Evolutionary conservation across 2,329 filamentous ascomycete genomes (phyloP), one percentile per base, ranked within the genome.

Genomic region (Aspergillus texensis): DNA sequence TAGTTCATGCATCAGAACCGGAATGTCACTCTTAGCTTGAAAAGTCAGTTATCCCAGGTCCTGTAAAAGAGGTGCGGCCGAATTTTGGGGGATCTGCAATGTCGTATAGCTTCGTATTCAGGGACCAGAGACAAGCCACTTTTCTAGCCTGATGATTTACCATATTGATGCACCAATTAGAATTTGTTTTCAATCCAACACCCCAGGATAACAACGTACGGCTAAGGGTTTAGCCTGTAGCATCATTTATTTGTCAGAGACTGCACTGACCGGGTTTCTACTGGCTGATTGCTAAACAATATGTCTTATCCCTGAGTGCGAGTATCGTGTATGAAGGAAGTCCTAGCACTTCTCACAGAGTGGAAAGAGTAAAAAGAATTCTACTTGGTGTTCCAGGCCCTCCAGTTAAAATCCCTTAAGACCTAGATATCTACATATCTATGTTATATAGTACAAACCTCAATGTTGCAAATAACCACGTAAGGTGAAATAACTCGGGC

Each of bases 81-180:
- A 34, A 34, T 32, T n/a, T 53, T 52, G 26, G 14, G 50, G 26
- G 50, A 32, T 53, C 50, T 53, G 50, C 50, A 34, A 19, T 34
- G 26, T 32, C 50, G 50, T 53, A 53, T 53, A 53, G 30, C 50
- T n/a, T 53, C 26, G 50, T 53, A 53, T 53, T 53, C 28, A 53
- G 28, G 21, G 24, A 26, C 45, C 21, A 11, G 45, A 10, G 11
- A 11, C 6, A 26, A 28, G 1, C 24, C 9, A 24, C 12, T 28
- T 36, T 28, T 48, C 24, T 24, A 48, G 45, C n/a, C 21, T 24
- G 14, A 3, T 5, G 5, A 9, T 21, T 24, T 46, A 6, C 43
- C 3, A 46, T 46, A 46, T 46, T 21, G n/a, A 6, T 46, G 43
- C n/a, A 46, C 43, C 39, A 41, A 41, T 41, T 9, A 41, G 16